Base-by-base conservation (phyloP, 169 alveolate genomes). In the Plasmodium malariae region DNA sequence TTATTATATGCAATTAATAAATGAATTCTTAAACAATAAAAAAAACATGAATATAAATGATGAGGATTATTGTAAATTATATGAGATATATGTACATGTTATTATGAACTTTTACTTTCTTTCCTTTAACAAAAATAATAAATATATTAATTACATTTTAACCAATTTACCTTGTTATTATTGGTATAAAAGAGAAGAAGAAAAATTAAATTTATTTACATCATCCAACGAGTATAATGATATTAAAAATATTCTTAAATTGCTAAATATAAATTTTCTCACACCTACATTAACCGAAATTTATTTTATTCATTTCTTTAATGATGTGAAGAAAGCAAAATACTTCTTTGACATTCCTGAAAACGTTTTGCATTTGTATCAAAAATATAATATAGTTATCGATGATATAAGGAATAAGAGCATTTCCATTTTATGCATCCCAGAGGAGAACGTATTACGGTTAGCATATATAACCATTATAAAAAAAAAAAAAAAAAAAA, bases 181-280 rank as follows among this genome's bases (percentile, higher is more conserved):
- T 70, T 86, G 92, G 92, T 86, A 86, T 63, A 86, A 70, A 62
- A 86, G 24, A 45, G 92, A 86, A 70, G 92, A 86, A 70, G 92
- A 86, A 57, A 86, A 86, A 86, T 63, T 70, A 43, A 86, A 86
- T 63, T 37, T 86, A 12, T 86, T 69, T 70, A 40, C 48, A 17
- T 55, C 92, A 40, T 86, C 92, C 19, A 70, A 71, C 11, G 76
- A 68, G 9, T 59, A 55, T 57, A 68, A 37, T 28, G 76, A 86
- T 74, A 86, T 86, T 14, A 28, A 86, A 5, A 12, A 21, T 24
- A 69, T 86, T 57, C 62, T 86, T 21, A 86, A 60, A 86, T 55
- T 86, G 37, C 34, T 86, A 49, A 86, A 86, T 86, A 19, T 86
- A 14, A 26, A 69, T 86, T 86, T 86, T 60, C 87, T 86, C 14